Evolutionary conservation across 1,284 basidiomycete genomes (phyloP).

Genomic region (Fomes fomentarius): DNA sequence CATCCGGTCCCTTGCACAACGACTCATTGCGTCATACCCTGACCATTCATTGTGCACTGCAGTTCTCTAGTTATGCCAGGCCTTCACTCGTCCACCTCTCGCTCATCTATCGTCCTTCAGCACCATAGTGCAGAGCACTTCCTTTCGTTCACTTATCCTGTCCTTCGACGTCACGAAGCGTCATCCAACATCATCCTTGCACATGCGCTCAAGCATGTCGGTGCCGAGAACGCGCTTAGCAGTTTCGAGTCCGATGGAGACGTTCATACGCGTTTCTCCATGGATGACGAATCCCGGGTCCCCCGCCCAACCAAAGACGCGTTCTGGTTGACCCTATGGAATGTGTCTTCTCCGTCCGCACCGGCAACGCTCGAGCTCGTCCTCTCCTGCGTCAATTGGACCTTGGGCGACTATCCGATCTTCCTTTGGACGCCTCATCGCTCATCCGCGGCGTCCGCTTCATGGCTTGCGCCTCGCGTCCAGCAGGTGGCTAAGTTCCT

Average conservation of each 20-base stretch:
- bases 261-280: constrained; percentile 30
- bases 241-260: constrained; percentile 42
- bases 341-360: constrained; percentile 29
- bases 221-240: constrained; percentile 41
- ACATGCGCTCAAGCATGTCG: constrained; percentile 49
- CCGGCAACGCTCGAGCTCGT: constrained; percentile 47
- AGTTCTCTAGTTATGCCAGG: constrained; percentile 34
- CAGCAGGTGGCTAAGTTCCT: constrained; percentile 40
- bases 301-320: constrained; percentile 29
- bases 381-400: constrained; percentile 49
- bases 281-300: constrained; percentile 24
- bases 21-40: neutral
- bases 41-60: neutral
- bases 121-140: constrained; percentile 47
- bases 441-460: constrained; percentile 30
- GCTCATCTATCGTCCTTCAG: constrained; percentile 42
- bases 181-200: constrained; percentile 57
- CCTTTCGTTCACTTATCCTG: constrained; percentile 45
- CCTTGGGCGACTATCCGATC: constrained; percentile 51
- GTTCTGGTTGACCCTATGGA: constrained; percentile 59
- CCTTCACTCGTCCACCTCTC: constrained; percentile 29
- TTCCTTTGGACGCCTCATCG: constrained; percentile 51
- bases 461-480: constrained; percentile 42
- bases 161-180: constrained; percentile 45
- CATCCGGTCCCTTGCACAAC: neutral